Evolutionary conservation across 768 basidiomycete species (phyloP).

Genomic region (Amanita brunnescens): DNA sequence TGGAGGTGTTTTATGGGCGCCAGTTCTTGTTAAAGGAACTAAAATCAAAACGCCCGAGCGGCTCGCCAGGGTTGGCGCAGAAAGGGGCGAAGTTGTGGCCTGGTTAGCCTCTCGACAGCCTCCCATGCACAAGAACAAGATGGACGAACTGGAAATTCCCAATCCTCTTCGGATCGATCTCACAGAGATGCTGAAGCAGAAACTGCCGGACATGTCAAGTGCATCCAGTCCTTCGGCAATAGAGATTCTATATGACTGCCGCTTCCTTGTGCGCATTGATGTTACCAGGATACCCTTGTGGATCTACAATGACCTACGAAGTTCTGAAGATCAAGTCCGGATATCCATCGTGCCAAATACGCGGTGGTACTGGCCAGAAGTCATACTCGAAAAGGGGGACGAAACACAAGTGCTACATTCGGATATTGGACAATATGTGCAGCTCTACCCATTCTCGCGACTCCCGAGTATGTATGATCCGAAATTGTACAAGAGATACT

Average conservation of each 20-base stretch:
- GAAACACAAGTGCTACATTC: constrained; percentile 11
- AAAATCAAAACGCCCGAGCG: constrained; percentile 15
- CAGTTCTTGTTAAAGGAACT: constrained; percentile 29
- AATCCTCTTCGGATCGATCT: constrained; percentile 32
- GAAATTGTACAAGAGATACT: neutral
- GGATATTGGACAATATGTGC: constrained; percentile 8
- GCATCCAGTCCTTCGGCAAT: constrained; percentile 11
- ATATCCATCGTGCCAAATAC: constrained; percentile 30
- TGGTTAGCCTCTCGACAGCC: constrained; percentile 63
- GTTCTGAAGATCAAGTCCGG: constrained; percentile 10
- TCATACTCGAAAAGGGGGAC: constrained; percentile 23
- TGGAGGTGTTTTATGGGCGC: constrained; percentile 56
- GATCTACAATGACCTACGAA: constrained; percentile 22
- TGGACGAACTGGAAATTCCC: constrained; percentile 15
- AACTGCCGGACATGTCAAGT: constrained; percentile 9
- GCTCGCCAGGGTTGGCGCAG: constrained; percentile 4
- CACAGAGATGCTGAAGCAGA: constrained; percentile 22
- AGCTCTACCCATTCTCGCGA: neutral
- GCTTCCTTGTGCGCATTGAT: constrained; percentile 48
- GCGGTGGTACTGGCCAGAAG: constrained; percentile 40
- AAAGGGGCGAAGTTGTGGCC: constrained; percentile 21
- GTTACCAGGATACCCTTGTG: constrained; percentile 31
- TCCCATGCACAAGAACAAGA: constrained; percentile 27
- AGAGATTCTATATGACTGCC: constrained; percentile 53
- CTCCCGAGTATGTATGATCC: neutral